Percentiles rank a stretch among this genome's conserved stretches.
phyloP scores from a whole-genome alignment of 805 yeast species.

The Gaillardinia entomophila region DNA sequence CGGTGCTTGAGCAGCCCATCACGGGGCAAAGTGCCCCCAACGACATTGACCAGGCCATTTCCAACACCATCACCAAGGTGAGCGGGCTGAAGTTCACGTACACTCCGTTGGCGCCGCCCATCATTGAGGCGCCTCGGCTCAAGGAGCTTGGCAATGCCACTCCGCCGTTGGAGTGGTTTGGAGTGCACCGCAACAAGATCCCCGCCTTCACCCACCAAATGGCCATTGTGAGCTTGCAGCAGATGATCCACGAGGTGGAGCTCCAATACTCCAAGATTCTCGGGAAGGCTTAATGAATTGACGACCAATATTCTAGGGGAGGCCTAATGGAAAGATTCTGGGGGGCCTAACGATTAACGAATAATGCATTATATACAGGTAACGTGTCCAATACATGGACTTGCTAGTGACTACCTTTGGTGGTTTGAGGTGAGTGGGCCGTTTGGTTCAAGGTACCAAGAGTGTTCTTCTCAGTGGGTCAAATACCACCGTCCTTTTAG shows the following conservation, averaged over 20 bases:
- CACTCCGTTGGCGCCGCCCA: conserved; percentile 64
- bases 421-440: no score
- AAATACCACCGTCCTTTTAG: conserved; percentile 93
- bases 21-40: conserved; percentile 6
- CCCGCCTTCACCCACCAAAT: conserved; percentile 85
- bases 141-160: conserved; percentile 94
- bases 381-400: no score
- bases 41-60: conserved; percentile 32
- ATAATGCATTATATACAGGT: no score
- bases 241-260: conserved; percentile 66
- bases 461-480: conserved; percentile 65
- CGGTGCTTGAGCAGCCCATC: conserved; percentile 2
- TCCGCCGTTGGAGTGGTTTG: conserved; percentile 98
- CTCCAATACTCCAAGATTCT: conserved; percentile 43
- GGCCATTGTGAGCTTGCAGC: conserved; percentile 68
- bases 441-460: no score
- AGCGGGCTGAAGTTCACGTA: conserved; percentile 45
- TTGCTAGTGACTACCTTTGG: no score
- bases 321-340: no score
- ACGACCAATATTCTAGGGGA: no score
- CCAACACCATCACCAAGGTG: conserved; percentile 32
- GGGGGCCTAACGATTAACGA: no score
- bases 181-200: conserved; percentile 77
- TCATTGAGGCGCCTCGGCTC: conserved; percentile 83
- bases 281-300: conserved; percentile 42